Percentiles rank a stretch among this genome's conserved stretches.
Conservation (phyloP, 441 rosid genomes). For the Viola pubescens region DNA sequence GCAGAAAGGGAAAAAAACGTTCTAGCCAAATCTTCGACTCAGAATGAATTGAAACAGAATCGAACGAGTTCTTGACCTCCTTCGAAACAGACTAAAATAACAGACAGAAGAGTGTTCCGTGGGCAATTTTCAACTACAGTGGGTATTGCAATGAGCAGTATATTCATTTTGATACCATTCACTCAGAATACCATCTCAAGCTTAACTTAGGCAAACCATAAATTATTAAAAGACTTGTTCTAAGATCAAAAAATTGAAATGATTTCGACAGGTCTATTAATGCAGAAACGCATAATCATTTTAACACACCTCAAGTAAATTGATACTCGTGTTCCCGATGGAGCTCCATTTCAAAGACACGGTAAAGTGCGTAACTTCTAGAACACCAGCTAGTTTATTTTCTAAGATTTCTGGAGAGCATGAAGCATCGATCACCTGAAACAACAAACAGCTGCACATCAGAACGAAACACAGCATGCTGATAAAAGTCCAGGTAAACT, state of each 20-base stretch:
- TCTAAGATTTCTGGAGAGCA: constrained; percentile 41
- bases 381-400: constrained; percentile 47
- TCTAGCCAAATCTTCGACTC: not conserved
- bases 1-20: not conserved
- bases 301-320: constrained; percentile 40
- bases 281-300: not conserved
- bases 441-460: not conserved
- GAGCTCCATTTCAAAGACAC: constrained; percentile 55
- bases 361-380: constrained; percentile 40
- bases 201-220: not conserved
- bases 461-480: not conserved
- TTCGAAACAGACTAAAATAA: not conserved
- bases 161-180: not conserved
- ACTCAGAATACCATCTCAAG: not conserved
- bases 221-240: not conserved
- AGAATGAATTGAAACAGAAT: not conserved
- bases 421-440: constrained; percentile 47
- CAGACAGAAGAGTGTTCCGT: not conserved
- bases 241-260: not conserved
- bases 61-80: not conserved
- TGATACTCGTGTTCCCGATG: constrained; percentile 43
- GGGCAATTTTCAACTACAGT: not conserved
- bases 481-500: not conserved
- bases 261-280: not conserved
- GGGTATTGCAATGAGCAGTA: not conserved